Evolutionary conservation across 352 stramenopile genomes (phyloP), one percentile per base, ranked within the genome.

Genomic region (Lagenidium giganteum): DNA sequence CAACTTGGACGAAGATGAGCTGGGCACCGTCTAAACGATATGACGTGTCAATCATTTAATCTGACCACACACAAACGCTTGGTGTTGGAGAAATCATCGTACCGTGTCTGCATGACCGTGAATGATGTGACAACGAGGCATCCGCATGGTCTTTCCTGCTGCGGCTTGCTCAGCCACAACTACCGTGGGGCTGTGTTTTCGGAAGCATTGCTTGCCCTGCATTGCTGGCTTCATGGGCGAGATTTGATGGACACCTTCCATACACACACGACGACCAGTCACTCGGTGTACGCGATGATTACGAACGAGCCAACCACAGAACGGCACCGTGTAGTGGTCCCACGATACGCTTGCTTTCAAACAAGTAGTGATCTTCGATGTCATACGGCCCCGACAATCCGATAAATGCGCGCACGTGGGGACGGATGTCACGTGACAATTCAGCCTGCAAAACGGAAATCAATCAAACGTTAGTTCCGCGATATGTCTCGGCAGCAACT

Each of bases 151-250:
- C 14, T 13, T 31, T 8, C n/a, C 16, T n/a, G 22, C 16, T 4
- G 21, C 2, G 17, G n/a, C 27, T 2, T 17, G 14, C 7, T 16
- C 24, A 34, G 16, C 3, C 22, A 36, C 17, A 23, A 38, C 6
- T 54, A 75, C 56, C 47, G 14, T 41, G 37, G 12, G 51, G 30
- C 21, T 37, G 43, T 9, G 61, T 44, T 14, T 59, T 35, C 23
- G 43, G 31, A 90, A 90, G 31, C 83, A 71, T 29, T 42, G 37
- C 32, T 68, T 54, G 23, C 77, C 77, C 14, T 85, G 63, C 69
- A 90, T 78, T 14, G 77, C 67, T 18, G 77, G 77, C 46, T 90
- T 84, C 73, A 90, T 83, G 13, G 69, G 60, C 37, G 77, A 90
- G 44, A 90, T 80, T 30, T 83, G 69, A 42, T 87, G 71, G 29